Evolutionary conservation across 805 yeast species (phyloP), one percentile per base, ranked within the genome.

Genomic region (Myxozyma neotropica): DNA sequence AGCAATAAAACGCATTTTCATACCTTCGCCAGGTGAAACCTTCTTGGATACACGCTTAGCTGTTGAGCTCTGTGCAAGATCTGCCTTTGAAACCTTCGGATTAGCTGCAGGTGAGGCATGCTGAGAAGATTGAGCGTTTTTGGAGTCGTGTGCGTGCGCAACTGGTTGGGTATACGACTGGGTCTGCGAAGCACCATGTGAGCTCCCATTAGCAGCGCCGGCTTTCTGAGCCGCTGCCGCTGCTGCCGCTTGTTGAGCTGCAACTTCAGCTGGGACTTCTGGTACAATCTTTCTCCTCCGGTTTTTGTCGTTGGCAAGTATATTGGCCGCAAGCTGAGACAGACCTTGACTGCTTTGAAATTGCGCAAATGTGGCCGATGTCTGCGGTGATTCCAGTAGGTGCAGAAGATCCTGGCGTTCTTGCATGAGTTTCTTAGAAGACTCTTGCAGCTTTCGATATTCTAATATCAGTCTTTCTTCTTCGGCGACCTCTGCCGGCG

Each of bases 401-500:
- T 88, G 84, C 46, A 94, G 75, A 36, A 94, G 73, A 51, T 88
- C 85, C 1, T 89, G 86, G 65, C 99, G 80, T 72, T 94, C 99
- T 49, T 80, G 76, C 54, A 91, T 79, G 79, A 93, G 88, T 72
- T 89, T 88, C 76, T 90, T 92, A 0, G 97, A 96, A 1, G 96
- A 89, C 58, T 90, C 82, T 70, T 94, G 98, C 63, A 94, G 89
- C 65, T 93, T 85, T 50, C 96, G 82, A 1, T 97, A 95, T 71
- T 94, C 99, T 31, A 93, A 85, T 10, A 94, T 89, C 51, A 94
- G 77, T 0, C 96, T 90, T 72, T 94, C 98, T 71, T 94, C 99
- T 75, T 94, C 99, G 0, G 98, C 98, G 46, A 94, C 89, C 71
- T 94, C 99, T 0, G 97, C 96, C 0, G 99, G 97, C 1, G 93